phyloP scores from a whole-genome alignment of 2,329 filamentous ascomycete species.

The Aspergillus latus region DNA sequence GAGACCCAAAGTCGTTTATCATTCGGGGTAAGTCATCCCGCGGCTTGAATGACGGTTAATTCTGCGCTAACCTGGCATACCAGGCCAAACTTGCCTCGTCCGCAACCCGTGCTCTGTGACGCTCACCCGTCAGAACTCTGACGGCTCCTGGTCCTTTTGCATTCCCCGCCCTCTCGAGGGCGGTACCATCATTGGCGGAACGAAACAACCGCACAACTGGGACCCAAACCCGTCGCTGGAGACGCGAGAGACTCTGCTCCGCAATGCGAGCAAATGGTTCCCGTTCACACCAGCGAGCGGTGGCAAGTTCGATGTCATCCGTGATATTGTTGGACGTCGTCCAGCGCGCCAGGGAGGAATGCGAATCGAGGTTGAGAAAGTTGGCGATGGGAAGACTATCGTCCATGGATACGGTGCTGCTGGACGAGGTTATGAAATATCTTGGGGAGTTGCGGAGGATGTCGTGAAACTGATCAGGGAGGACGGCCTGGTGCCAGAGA shows the following conservation, averaged over 20 bases:
- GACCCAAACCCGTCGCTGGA: constrained; percentile 50
- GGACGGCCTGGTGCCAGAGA: constrained; percentile 23
- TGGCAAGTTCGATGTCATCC: constrained; percentile 44
- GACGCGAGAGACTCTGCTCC: constrained; percentile 51
- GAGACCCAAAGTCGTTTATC: constrained; percentile 44
- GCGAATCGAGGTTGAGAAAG: constrained; percentile 54
- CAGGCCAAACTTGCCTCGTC: constrained; percentile 51
- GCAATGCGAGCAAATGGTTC: constrained; percentile 42
- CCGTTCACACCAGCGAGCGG: constrained; percentile 39
- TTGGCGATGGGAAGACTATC: constrained; percentile 28
- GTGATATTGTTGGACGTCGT: constrained; percentile 48
- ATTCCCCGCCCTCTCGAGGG: constrained; percentile 63
- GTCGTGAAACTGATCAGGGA: constrained; percentile 45
- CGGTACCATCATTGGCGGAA: constrained; percentile 66
- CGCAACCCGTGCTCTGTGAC: constrained; percentile 45
- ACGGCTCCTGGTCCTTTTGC: constrained; percentile 63
- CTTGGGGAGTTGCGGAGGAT: constrained; percentile 59
- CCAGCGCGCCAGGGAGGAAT: constrained; percentile 49
- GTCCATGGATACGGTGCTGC: constrained; percentile 62
- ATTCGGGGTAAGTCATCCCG: constrained; percentile 38
- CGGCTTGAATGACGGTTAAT: too few species aligned
- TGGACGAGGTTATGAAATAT: constrained; percentile 62
- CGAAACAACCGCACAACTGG: constrained; percentile 62
- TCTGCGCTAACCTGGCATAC: neutral
- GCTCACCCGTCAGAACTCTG: constrained; percentile 61